Percentiles rank a stretch among this genome's conserved stretches.
These are phyloP conservation scores for Fagus crenata DNA, from an alignment of 306 rosid genomes.

Conservation along the genomic window DNA sequence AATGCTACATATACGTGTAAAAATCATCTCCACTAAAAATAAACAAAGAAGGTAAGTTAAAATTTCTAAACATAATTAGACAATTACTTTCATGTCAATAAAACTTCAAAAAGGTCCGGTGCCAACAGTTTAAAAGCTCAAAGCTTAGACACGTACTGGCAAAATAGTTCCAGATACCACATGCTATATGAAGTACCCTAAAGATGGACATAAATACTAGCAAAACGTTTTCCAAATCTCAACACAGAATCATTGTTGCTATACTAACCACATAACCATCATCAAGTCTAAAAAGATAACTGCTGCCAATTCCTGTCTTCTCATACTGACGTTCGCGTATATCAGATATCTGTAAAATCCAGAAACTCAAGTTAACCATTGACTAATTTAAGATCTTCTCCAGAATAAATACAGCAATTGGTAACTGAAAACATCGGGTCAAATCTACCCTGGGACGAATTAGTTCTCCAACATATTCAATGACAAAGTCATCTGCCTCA, in stretches of 20 bases:
- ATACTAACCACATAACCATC: conserved; percentile 96
- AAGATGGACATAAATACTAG: conserved; percentile 3
- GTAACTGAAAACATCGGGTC: conserved; percentile 3
- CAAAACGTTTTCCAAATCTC: conserved; percentile 2
- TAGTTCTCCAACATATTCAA: conserved; percentile 92
- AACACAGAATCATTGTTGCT: conserved; percentile 13
- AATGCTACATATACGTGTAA: not conserved
- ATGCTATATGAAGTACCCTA: not conserved
- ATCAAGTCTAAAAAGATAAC: conserved; percentile 95
- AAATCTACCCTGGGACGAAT: conserved; percentile 86
- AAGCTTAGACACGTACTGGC: not conserved
- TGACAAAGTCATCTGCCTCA: conserved; percentile 95
- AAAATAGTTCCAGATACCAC: not conserved
- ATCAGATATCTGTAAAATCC: conserved; percentile 78
- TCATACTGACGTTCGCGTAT: conserved; percentile 88
- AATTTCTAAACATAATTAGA: not conserved
- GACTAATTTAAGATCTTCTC: not conserved
- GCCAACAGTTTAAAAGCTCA: not conserved
- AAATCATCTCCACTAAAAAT: not conserved
- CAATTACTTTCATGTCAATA: too few relatives aligned
- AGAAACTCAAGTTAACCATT: not conserved
- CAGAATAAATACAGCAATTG: not conserved
- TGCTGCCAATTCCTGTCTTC: conserved; percentile 97
- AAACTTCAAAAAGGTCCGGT: too few relatives aligned
- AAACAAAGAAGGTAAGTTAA: not conserved